Conservation (phyloP, 2,329 filamentous ascomycete species). For the Didymella glomerata region DNA sequence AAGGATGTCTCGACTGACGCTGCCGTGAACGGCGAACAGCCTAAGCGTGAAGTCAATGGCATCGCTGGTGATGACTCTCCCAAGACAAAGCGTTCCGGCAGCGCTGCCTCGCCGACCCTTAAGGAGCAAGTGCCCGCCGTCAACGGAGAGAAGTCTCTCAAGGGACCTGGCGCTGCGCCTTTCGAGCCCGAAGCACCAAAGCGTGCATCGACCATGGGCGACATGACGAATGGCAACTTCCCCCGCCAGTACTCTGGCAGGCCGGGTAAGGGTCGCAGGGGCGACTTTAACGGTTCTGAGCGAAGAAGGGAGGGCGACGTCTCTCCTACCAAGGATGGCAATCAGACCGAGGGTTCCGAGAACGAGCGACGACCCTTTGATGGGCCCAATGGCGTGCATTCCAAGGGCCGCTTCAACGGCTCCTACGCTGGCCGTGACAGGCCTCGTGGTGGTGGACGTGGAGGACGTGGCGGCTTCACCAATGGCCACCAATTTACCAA, state of each 20-base stretch:
- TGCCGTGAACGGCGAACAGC: slow-evolving; percentile 42
- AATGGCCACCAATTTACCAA: slow-evolving; percentile 53
- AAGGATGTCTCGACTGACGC: slow-evolving; percentile 43
- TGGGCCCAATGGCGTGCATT: slow-evolving; percentile 38
- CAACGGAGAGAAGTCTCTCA: slow-evolving; percentile 38
- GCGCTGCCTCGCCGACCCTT: slow-evolving; percentile 40
- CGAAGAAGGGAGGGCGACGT: slow-evolving; percentile 45
- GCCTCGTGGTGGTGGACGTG: slow-evolving; percentile 58
- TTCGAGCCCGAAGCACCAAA: slow-evolving; percentile 39
- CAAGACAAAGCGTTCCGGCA: slow-evolving; percentile 49
- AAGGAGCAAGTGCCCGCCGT: slow-evolving; percentile 39
- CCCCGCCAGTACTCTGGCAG: slow-evolving; percentile 44
- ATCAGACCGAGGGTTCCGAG: slow-evolving; percentile 48
- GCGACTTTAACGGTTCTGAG: slow-evolving; percentile 41
- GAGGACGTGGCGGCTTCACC: slow-evolving; percentile 53
- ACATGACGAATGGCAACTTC: slow-evolving; percentile 35
- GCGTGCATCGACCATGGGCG: slow-evolving; percentile 29
- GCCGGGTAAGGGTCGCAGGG: slow-evolving; percentile 43
- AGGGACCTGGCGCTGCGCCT: slow-evolving; percentile 26
- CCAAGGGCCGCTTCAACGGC: slow-evolving; percentile 43
- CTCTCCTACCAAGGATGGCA: slow-evolving; percentile 45
- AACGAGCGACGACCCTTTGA: slow-evolving; percentile 46
- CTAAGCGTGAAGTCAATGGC: slow-evolving; percentile 44
- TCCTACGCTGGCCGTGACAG: slow-evolving; percentile 55
- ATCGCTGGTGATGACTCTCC: slow-evolving; percentile 41